Percentiles rank a stretch among this genome's conserved stretches.
phyloP scores from a whole-genome alignment of 202 grass and related monocot genomes.

The Carex arenaria region DNA sequence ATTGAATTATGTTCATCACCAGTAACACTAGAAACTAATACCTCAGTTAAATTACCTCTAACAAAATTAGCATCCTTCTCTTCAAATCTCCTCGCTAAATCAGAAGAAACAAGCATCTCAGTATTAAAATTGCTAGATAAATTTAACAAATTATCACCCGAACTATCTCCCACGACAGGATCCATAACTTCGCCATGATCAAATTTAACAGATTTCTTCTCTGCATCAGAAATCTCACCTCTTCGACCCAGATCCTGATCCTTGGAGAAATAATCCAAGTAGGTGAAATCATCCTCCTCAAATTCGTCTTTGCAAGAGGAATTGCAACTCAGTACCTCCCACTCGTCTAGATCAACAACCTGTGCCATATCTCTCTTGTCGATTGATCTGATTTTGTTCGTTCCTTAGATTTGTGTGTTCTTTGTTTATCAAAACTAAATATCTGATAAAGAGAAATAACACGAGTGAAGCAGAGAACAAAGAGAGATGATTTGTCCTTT shows the following conservation, averaged over 20 bases:
- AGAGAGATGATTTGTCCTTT: not conserved
- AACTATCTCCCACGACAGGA: not conserved
- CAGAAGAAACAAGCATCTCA: not conserved
- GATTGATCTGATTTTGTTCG: not conserved
- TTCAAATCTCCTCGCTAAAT: conserved; percentile 1
- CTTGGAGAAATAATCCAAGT: not conserved
- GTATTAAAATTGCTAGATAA: not conserved
- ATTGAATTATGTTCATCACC: conserved; percentile 4
- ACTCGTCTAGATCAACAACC: conserved; percentile 18
- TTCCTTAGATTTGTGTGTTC: not conserved
- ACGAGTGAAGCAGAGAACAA: conserved; percentile 4
- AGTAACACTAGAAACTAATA: not conserved
- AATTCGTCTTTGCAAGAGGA: conserved; percentile 16
- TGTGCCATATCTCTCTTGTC: not conserved
- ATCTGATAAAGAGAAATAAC: not conserved
- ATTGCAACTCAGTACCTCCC: conserved; percentile 16
- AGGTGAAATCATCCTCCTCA: conserved; percentile 16
- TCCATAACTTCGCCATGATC: not conserved
- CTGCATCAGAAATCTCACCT: conserved; percentile 15
- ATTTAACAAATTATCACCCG: not conserved
- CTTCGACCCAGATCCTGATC: not conserved
- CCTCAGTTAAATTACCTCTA: not conserved
- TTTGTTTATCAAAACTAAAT: not conserved
- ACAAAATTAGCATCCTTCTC: not conserved
- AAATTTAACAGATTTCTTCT: not conserved